Evolutionary conservation across 2,329 filamentous ascomycete species (phyloP), one percentile per base, ranked within the genome.

Genomic region (Macroventuria anomochaeta): DNA sequence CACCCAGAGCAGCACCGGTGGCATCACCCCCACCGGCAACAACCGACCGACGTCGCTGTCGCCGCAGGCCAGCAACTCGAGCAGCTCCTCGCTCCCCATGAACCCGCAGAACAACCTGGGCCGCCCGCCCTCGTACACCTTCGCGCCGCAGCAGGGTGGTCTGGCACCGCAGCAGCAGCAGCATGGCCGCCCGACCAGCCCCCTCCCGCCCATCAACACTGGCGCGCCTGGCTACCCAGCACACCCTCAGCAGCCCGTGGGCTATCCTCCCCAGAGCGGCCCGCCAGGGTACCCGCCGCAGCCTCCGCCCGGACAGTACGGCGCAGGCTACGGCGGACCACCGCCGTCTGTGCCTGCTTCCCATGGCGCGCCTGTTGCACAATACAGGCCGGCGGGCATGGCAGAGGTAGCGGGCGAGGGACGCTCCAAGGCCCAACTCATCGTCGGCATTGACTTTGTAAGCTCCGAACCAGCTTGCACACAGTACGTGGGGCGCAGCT

Each of bases 401-500:
- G 73, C 76, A 44, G 93, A 97, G 76, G 90, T 96, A 29, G 91
- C 96, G 68, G 93, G 90, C 55, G 90, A 88, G 67, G 91, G 88
- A 69, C 87, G 91, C 73, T 96, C 88, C 80, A 97, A 97, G 81
- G 90, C 95, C 46, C 95, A 97, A 80, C 82, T 99, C 69, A 99
- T 99, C 75, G 95, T 99, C 49, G 95, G 95, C 64, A 97, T 99
- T 74, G 95, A 99, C 78, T 99, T 99, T 82, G 95, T 96, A 80
- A 65, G 70, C 65, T 18, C 25, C 32, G 18, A 25, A 29, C n/a
- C 18, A n/a, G 28, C 29, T 29, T 6, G 18, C 29, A 21, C 17
- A 26, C 20, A 5, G n/a, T 26, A 3, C 32, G 12, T 18, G 38
- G 80, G 88, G 44, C 17, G 13, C 20, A 29, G 26, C 38, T 43